Base-by-base conservation (phyloP, 495 filamentous ascomycete species). In the Penicillium atrosanguineum region DNA sequence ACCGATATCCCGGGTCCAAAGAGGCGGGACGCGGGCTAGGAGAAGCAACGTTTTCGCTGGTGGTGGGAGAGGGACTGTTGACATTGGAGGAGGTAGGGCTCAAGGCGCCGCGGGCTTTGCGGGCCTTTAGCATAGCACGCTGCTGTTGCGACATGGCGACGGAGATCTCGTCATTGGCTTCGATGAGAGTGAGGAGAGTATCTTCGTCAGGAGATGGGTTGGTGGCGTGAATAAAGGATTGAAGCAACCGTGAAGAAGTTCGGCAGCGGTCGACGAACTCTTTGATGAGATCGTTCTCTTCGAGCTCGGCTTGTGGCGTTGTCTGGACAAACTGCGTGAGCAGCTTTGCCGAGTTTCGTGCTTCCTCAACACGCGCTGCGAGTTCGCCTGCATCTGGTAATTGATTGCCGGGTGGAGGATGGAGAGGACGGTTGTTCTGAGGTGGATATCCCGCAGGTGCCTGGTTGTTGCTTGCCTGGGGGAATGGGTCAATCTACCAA, bases 191-290 rank as follows among this genome's bases (percentile, higher is more conserved):
- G 54, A 91, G 82, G 69, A 99, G 83, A 1, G 94, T 97, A 61
- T 96, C 88, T 64, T 93, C 91, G 63, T 99, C 94, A 4, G 91
- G 91, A 1, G 83, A 60, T 0, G 93, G 93, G 59, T 87, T 80
- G 16, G 87, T 84, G 42, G 84, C 79, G 34, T 85, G 73, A 72
- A 97, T 96, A 71, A 95, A 97, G 19, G 72, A 76, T 56, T 95
- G 89, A 49, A 99, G 82, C 52, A 84, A 85, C 29, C 86, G 81
- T 14, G 85, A 85, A 0, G 94, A 92, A 37, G 82, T 79, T 50
- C 84, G 82, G 62, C 92, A 97, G 8, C 94, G 89, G 59, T 96
- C 88, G 29, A 83, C 80, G 63, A 99, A 99, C 69, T 99, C 94
- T 57, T 85, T 86, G 66, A 97, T 84, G 8, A 99, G 78, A 15